Evolutionary conservation across 345 rosid species (phyloP).

Genomic region (Trapa bicornis): DNA sequence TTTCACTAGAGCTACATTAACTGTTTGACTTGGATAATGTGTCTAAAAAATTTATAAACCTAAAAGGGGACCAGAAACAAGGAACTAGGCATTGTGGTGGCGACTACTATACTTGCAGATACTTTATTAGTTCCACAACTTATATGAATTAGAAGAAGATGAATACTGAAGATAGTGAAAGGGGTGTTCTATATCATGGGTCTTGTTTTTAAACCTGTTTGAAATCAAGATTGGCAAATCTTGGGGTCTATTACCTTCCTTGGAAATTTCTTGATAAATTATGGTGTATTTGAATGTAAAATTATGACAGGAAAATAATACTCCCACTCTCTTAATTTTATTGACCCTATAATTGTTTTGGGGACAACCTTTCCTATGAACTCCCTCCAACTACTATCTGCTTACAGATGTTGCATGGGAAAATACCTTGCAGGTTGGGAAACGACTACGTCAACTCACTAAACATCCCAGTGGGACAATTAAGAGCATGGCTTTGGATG

Average conservation of each 20-base stretch:
- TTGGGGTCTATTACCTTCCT: not conserved
- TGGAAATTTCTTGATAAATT: not conserved
- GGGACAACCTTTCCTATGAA: not conserved
- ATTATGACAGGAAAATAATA: not conserved
- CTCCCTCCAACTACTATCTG: not conserved
- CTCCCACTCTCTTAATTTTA: not conserved
- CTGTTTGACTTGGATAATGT: too few species aligned
- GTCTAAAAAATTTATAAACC: too few species aligned
- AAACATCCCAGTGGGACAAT: slow-evolving; percentile 68
- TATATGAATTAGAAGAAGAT: not conserved
- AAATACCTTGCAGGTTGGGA: slow-evolving; percentile 57
- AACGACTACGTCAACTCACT: slow-evolving; percentile 68
- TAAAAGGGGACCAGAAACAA: too few species aligned
- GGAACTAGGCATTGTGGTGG: too few species aligned
- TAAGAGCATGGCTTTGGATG: slow-evolving; percentile 40
- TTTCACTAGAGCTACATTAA: too few species aligned
- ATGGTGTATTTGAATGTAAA: not conserved
- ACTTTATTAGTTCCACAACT: not conserved
- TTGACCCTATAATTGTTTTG: not conserved
- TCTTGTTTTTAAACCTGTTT: not conserved
- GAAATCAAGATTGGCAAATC: not conserved
- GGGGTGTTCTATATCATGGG: not conserved
- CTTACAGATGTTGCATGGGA: not conserved
- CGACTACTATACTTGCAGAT: too few species aligned
- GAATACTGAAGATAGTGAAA: not conserved